Conservation (phyloP, 768 basidiomycete species). For the Phaeotremella skinneri region DNA sequence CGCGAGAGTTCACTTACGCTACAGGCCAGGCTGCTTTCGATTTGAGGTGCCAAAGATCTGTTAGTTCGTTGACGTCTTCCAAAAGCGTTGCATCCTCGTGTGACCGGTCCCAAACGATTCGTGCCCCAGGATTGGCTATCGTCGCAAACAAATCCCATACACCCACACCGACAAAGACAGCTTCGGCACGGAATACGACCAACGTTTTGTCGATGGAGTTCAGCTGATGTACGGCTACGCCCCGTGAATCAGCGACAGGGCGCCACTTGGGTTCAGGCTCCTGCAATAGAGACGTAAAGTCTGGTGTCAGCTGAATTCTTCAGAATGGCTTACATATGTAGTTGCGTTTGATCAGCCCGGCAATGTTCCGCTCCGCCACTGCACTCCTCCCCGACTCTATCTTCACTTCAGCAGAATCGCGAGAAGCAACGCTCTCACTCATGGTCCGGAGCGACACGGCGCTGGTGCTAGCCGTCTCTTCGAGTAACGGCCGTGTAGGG, state of each 20-base stretch:
- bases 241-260: constrained; percentile 69
- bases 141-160: constrained; percentile 92
- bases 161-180: constrained; percentile 91
- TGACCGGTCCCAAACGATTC: constrained; percentile 81
- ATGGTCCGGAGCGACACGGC: constrained; percentile 46
- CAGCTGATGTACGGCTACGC: constrained; percentile 90
- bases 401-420: constrained; percentile 9
- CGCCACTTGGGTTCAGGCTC: constrained; percentile 99
- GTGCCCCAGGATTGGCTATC: constrained; percentile 79
- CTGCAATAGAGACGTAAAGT: constrained; percentile 93
- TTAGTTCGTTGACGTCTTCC: constrained; percentile 74
- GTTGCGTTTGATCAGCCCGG: constrained; percentile 79
- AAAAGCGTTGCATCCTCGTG: constrained; percentile 81
- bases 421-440: constrained; percentile 24
- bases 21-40: constrained; percentile 91
- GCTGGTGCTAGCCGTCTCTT: constrained; percentile 45
- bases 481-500: constrained; percentile 28
- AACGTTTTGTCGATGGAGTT: constrained; percentile 96
- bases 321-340: constrained; percentile 68
- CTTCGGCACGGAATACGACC: constrained; percentile 93
- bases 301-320: constrained; percentile 28
- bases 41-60: constrained; percentile 90
- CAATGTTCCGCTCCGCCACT: constrained; percentile 75
- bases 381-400: constrained; percentile 55
- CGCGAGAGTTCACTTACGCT: constrained; percentile 60